Conservation (phyloP, 2,329 filamentous ascomycete genomes). For the Aspergillus sp. region DNA sequence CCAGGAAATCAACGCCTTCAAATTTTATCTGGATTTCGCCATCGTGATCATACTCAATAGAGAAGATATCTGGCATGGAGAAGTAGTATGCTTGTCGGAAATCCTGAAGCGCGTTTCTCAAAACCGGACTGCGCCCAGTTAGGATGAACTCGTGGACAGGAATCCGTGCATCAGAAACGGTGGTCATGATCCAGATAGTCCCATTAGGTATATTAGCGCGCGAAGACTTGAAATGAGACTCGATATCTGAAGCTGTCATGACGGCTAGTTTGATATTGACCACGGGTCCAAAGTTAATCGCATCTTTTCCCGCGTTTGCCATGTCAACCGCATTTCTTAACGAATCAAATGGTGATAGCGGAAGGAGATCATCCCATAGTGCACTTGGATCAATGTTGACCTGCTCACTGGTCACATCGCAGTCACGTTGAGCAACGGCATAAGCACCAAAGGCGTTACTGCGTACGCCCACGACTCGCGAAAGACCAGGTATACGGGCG, state of each 20-base stretch:
- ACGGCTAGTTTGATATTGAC: conserved; percentile 36
- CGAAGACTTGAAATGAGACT: conserved; percentile 32
- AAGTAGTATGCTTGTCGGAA: conserved; percentile 53
- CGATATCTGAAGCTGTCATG: conserved; percentile 42
- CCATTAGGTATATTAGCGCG: conserved; percentile 19
- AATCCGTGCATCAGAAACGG: conserved; percentile 63
- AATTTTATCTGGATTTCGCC: conserved; percentile 61
- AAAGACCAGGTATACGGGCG: conserved; percentile 80
- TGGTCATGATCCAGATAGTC: conserved; percentile 47
- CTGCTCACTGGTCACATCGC: conserved; percentile 69
- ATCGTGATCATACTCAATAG: conserved; percentile 49
- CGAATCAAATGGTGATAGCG: conserved; percentile 63
- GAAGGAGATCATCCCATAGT: conserved; percentile 69
- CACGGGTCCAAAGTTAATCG: conserved; percentile 25
- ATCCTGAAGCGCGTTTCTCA: conserved; percentile 59
- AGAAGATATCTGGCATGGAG: conserved; percentile 57
- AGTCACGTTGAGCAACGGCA: conserved; percentile 79
- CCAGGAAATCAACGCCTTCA: conserved; percentile 67
- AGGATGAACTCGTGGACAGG: conserved; percentile 82
- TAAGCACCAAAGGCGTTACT: conserved; percentile 89
- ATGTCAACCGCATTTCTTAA: conserved; percentile 48
- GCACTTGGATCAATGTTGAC: conserved; percentile 63
- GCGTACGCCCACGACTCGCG: conserved; percentile 74
- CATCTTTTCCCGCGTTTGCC: conserved; percentile 32
- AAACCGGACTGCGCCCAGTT: conserved; percentile 64